phyloP scores from a whole-genome alignment of 345 rosid species.

The Dimocarpus longan region DNA sequence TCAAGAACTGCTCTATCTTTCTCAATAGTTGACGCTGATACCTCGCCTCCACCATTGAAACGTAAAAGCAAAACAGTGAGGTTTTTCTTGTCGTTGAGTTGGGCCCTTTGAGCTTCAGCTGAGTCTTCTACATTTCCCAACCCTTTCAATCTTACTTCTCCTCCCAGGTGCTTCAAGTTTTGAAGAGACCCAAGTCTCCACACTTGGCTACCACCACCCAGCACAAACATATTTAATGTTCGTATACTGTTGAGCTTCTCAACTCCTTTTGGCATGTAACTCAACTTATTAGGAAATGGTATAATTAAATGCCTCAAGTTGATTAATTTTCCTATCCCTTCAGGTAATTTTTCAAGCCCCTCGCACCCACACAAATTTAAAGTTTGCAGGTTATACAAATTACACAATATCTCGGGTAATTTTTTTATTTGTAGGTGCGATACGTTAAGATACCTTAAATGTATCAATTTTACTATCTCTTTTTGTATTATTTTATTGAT shows the following conservation, averaged over 20 bases:
- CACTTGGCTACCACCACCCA: not conserved
- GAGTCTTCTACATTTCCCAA: not conserved
- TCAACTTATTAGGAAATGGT: fast-evolving
- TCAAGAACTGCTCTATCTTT: no score
- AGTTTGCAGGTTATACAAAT: no score
- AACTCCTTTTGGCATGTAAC: not conserved
- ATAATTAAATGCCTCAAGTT: not conserved
- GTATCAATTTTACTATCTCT: not conserved
- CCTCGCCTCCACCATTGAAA: not conserved
- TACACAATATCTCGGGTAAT: no score
- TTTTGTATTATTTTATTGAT: not conserved
- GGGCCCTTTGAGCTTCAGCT: not conserved
- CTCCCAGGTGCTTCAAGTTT: not conserved
- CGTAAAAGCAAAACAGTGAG: not conserved
- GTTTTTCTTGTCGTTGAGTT: not conserved
- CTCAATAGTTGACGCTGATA: no score
- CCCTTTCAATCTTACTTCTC: not conserved
- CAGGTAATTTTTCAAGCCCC: no score
- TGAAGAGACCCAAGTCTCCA: not conserved
- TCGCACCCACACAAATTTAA: no score
- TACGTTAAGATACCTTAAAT: not conserved
- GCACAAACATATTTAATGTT: not conserved
- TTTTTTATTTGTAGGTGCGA: not conserved
- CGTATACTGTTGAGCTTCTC: not conserved
- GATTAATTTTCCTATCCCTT: not conserved